Conservation (phyloP, 371 early-diverging fungal genomes). For the Fennellomyces sp. region DNA sequence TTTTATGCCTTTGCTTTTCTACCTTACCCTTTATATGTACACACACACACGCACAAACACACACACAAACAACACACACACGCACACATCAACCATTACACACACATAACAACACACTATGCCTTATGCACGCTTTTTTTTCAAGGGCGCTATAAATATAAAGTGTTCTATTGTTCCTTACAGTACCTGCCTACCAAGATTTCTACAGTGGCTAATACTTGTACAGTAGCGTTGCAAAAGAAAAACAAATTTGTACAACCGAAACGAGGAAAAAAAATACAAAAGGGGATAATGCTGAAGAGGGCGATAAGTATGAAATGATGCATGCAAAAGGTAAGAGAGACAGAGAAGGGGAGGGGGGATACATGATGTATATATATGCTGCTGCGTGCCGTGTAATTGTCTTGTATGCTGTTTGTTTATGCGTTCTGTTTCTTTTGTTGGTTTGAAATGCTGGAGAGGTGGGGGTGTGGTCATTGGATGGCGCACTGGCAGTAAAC, state of each 20-base stretch:
- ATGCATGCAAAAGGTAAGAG: neutral
- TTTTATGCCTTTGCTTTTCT: slow-evolving; percentile 12
- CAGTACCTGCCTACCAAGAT: too few species aligned
- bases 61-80: neutral
- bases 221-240: neutral
- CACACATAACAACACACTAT: neutral
- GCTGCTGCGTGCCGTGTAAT: neutral
- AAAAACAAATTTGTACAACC: slow-evolving; percentile 7
- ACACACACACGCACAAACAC: too few species aligned
- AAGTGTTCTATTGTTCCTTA: too few species aligned
- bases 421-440: neutral
- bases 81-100: too few species aligned
- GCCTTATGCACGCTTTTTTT: neutral
- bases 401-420: neutral
- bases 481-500: slow-evolving; percentile 40
- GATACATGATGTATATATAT: neutral
- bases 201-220: slow-evolving; percentile 2
- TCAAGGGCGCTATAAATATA: neutral
- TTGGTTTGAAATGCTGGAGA: neutral
- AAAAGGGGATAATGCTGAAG: neutral
- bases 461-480: slow-evolving; percentile 17
- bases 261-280: slow-evolving; percentile 5
- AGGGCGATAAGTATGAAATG: neutral
- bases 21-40: neutral
- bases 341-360: neutral